Percentiles rank a stretch among this genome's conserved stretches.
phyloP scores from a whole-genome alignment of 148 eudicot species.

The Cornus suecica region DNA sequence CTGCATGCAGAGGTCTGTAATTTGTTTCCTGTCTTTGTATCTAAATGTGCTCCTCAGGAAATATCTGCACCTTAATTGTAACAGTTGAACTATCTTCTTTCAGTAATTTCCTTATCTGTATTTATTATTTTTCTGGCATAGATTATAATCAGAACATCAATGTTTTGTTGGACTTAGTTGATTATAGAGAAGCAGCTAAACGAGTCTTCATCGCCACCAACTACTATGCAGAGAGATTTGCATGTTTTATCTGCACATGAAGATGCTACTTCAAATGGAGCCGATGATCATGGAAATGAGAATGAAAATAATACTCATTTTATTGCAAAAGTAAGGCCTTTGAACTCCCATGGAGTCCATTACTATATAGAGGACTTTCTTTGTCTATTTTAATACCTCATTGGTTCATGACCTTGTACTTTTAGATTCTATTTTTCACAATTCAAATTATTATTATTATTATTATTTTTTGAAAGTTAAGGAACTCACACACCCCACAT shows the following conservation, averaged over 20 bases:
- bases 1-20: constrained; percentile 58
- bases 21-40: background rate
- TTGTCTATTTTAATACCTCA: background rate
- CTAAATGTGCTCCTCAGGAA: background rate
- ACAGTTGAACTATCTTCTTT: background rate
- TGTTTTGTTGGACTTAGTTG: constrained; percentile 41
- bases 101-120: background rate
- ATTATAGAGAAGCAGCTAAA: constrained; percentile 46
- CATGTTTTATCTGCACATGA: constrained; percentile 20
- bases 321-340: constrained; percentile 57
- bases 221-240: constrained; percentile 20
- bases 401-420: too few relatives aligned
- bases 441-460: too few relatives aligned
- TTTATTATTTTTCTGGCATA: background rate
- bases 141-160: constrained; percentile 5
- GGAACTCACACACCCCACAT: too few relatives aligned
- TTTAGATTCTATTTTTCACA: too few relatives aligned
- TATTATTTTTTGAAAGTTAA: too few relatives aligned
- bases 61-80: background rate
- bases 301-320: constrained; percentile 32
- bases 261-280: constrained; percentile 22
- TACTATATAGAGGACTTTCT: background rate
- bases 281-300: constrained; percentile 23
- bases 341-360: background rate
- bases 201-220: constrained; percentile 32